These are phyloP conservation scores for Lipomyces kockii DNA, from an alignment of 805 yeast genomes.

Conservation along the genomic window DNA sequence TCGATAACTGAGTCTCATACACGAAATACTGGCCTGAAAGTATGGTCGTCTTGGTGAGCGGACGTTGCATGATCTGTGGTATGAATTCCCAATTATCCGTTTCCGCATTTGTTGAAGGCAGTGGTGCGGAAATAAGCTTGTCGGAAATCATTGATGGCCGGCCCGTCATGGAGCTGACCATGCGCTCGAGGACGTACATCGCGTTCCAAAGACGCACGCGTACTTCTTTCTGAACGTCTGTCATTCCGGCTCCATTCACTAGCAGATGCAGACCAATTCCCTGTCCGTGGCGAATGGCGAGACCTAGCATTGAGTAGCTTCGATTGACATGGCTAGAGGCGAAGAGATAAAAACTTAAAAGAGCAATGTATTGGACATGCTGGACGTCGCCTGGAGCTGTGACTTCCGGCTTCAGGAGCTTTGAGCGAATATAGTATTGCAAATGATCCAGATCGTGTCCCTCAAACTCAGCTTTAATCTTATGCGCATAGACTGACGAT, in stretches of 20 bases:
- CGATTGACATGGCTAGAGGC: slow-evolving; percentile 24
- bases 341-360: slow-evolving; percentile 24
- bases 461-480: slow-evolving; percentile 7
- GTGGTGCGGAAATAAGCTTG: slow-evolving; percentile 15
- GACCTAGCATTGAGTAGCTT: slow-evolving; percentile 27
- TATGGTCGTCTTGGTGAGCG: slow-evolving; percentile 5
- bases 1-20: slow-evolving; percentile 16
- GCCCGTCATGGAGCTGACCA: slow-evolving; percentile 25
- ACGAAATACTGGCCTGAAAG: slow-evolving; percentile 17
- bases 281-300: slow-evolving; percentile 28
- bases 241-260: slow-evolving; percentile 16
- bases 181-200: slow-evolving; percentile 28
- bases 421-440: slow-evolving; percentile 26
- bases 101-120: slow-evolving; percentile 23
- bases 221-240: slow-evolving; percentile 27
- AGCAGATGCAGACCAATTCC: slow-evolving; percentile 28
- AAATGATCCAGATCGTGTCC: slow-evolving; percentile 24
- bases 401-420: slow-evolving; percentile 28
- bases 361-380: slow-evolving; percentile 26
- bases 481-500: slow-evolving; percentile 15
- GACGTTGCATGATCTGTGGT: slow-evolving; percentile 10
- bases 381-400: slow-evolving; percentile 27
- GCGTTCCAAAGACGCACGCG: slow-evolving; percentile 29
- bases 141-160: slow-evolving; percentile 30
- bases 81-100: slow-evolving; percentile 26